Conservation (phyloP, 768 basidiomycete genomes). For the Suillus decipiens region DNA sequence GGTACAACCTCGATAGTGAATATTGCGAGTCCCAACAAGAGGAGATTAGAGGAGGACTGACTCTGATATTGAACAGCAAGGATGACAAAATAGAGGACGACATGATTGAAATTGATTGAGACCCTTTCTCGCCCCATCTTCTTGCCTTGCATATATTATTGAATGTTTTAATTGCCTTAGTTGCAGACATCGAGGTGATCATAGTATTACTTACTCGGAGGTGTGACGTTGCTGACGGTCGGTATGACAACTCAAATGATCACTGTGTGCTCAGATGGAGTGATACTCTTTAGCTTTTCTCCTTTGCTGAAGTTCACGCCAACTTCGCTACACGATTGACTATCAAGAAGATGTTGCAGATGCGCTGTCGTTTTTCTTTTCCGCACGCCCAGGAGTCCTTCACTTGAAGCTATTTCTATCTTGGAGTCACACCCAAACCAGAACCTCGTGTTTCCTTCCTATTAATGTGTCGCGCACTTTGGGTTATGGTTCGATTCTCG, state of each 20-base stretch:
- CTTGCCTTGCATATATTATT: constrained; percentile 12
- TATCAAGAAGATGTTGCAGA: background rate
- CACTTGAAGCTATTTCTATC: background rate
- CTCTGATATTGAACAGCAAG: constrained; percentile 63
- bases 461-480: too few relatives aligned
- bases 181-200: background rate
- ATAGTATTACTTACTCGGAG: background rate
- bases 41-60: constrained; percentile 73
- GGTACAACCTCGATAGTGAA: constrained; percentile 22
- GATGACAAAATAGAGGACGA: constrained; percentile 56
- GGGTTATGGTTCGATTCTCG: too few relatives aligned
- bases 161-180: background rate
- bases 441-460: too few relatives aligned
- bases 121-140: constrained; percentile 2
- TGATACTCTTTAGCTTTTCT: background rate
- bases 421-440: background rate
- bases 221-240: background rate
- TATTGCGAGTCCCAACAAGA: constrained; percentile 60
- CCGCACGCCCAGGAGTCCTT: background rate
- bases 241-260: background rate
- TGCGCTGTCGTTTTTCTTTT: background rate
- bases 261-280: background rate
- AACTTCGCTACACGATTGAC: background rate
- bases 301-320: background rate
- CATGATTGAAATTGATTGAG: constrained; percentile 58